phyloP scores from a whole-genome alignment of 2,329 filamentous ascomycete genomes.

The Ophiosphaerella korrae region DNA sequence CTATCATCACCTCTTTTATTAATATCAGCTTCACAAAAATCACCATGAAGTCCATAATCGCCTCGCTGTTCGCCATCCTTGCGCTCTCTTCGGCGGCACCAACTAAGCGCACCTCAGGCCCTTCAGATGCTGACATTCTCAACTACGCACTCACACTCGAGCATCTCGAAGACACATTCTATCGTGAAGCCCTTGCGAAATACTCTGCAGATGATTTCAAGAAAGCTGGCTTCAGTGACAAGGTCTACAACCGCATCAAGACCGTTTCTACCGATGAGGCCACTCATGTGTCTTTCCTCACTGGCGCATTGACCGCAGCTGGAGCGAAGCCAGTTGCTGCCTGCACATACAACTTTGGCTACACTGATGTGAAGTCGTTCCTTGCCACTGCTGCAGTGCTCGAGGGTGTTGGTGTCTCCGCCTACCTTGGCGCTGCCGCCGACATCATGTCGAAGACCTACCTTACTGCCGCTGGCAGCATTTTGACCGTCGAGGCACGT shows the following conservation, averaged over 20 bases:
- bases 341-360: conserved; percentile 63
- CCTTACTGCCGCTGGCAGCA: conserved; percentile 65
- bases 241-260: conserved; percentile 64
- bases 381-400: conserved; percentile 59
- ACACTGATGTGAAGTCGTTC: conserved; percentile 56
- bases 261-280: conserved; percentile 63
- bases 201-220: conserved; percentile 50
- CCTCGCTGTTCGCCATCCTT: conserved; percentile 13
- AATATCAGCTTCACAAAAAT: not conserved
- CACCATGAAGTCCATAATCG: conserved; percentile 19
- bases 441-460: conserved; percentile 63
- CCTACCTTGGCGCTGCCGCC: conserved; percentile 67
- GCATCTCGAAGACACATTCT: conserved; percentile 65
- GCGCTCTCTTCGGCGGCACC: conserved; percentile 23
- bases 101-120: conserved; percentile 30
- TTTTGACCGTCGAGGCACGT: conserved; percentile 68
- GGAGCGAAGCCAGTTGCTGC: conserved; percentile 58
- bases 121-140: conserved; percentile 41
- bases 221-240: conserved; percentile 41
- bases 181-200: conserved; percentile 63
- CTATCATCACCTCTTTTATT: not conserved
- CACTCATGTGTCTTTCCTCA: conserved; percentile 63
- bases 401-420: conserved; percentile 62
- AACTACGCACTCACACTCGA: conserved; percentile 54
- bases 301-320: conserved; percentile 49